A percentile compares a stretch with the other conserved stretches of the same genome.
phyloP scores from a whole-genome alignment of 768 basidiomycete species.

The Piloderma croceum region DNA sequence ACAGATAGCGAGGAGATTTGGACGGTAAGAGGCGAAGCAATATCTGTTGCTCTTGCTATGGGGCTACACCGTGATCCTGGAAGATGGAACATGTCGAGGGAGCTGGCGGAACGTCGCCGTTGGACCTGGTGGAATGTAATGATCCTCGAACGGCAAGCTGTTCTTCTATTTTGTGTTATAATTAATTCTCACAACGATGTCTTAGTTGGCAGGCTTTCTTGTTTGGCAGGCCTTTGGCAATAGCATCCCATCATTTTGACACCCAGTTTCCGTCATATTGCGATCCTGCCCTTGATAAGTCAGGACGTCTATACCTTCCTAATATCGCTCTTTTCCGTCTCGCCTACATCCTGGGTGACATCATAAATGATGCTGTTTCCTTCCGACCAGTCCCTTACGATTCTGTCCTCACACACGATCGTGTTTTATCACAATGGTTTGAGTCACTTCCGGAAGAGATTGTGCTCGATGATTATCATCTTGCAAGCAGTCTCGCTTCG shows the following conservation, averaged over 20 bases:
- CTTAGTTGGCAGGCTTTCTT: constrained; percentile 82
- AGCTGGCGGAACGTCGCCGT: constrained; percentile 68
- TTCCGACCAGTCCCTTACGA: constrained; percentile 71
- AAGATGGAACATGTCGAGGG: constrained; percentile 64
- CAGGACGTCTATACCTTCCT: constrained; percentile 62
- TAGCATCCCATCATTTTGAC: constrained; percentile 80
- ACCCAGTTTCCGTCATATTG: constrained; percentile 69
- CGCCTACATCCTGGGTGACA: constrained; percentile 76
- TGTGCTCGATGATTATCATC: constrained; percentile 68
- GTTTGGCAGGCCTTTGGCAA: constrained; percentile 72
- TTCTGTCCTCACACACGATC: constrained; percentile 66
- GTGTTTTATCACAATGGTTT: constrained; percentile 67
- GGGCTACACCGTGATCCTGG: constrained; percentile 84
- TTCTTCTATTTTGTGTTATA: constrained; percentile 6
- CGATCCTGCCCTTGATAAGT: constrained; percentile 57
- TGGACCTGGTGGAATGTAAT: constrained; percentile 94
- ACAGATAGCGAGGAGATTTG: constrained; percentile 79
- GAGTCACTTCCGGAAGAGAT: constrained; percentile 71
- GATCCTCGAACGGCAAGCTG: constrained; percentile 70
- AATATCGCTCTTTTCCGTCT: constrained; percentile 72
- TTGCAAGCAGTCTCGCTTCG: constrained; percentile 69
- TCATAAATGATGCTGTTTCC: constrained; percentile 81
- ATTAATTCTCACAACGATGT: constrained; percentile 5
- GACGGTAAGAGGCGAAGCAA: constrained; percentile 65
- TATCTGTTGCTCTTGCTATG: constrained; percentile 75